Evolutionary conservation across 2,329 filamentous ascomycete species (phyloP), one percentile per base, ranked within the genome.

Genomic region (Sordariomycetes sp.): DNA sequence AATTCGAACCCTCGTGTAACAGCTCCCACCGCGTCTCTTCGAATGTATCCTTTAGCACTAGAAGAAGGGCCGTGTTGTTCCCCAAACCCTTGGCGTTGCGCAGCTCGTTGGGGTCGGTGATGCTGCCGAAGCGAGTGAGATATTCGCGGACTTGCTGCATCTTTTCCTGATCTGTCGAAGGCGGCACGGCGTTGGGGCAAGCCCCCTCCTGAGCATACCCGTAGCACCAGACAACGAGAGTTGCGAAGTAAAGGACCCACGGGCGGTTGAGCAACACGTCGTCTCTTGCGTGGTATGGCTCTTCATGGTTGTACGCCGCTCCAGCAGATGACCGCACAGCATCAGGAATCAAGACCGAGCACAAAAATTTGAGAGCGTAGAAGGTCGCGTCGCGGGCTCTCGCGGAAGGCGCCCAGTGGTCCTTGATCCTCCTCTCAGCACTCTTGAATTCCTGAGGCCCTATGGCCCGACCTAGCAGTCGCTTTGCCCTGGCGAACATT

Each of bases 221-320:
- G 49, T 96, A 98, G 39, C 79, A 86, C 92, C 92, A 98, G 1
- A 96, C 84, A 16, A 95, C 86, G 11, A 98, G 69, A 1, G 81
- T 79, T 1, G 92, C 86, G 51, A 94, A 93, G 58, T 95, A 98
- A 33, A 96, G 66, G 9, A 95, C 87, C 90, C 92, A 98, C 0
- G 90, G 86, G 12, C 92, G 72, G 50, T 96, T 94, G 39, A 96
- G 71, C 2, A 95, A 69, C 34, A 87, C 83, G 48, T 98, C 92
- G 47, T 94, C 84, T 15, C 86, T 75, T 1, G 88, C 86, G 14
- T 79, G 81, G 55, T 96, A 98, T 7, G 32, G 36, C 23, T 32
- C 18, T n/a, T 63, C 64, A 5, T 61, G 61, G 14, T 57, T 53
- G 33, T 62, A 61, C 21, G 52, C 57, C 16, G 58, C 54, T 2